A percentile compares a stretch with the other conserved stretches of the same genome.
Evolutionary conservation across 192 early-diverging fungal genomes (phyloP).

Genomic region (Podila horticola): DNA sequence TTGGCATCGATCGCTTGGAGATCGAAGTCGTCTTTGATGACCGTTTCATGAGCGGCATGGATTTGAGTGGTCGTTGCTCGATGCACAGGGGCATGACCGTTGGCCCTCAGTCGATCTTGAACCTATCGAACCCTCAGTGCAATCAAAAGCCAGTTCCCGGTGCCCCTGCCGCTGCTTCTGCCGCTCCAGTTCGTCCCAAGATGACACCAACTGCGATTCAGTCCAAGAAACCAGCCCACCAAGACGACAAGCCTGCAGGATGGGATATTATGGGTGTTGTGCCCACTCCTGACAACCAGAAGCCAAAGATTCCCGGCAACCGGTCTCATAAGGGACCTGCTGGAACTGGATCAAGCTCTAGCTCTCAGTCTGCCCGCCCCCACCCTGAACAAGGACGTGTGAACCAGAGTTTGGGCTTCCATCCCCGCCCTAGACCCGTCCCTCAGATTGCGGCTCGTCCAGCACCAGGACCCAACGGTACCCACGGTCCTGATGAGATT

Average conservation of each 20-base stretch:
- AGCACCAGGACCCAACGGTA: constrained; percentile 9
- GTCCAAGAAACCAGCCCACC: constrained; percentile 7
- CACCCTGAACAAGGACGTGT: constrained; percentile 7
- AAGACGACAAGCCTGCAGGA: constrained; percentile 33
- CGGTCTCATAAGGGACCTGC: not conserved
- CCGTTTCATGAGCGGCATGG: constrained; percentile 81
- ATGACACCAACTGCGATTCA: constrained; percentile 6
- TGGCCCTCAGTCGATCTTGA: constrained; percentile 71
- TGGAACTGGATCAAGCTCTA: not conserved
- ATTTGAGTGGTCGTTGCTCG: constrained; percentile 82
- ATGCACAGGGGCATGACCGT: constrained; percentile 79
- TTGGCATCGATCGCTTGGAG: constrained; percentile 77
- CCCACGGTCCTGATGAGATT: constrained; percentile 17
- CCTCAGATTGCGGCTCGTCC: constrained; percentile 28
- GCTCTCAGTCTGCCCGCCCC: not conserved
- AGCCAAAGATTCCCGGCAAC: constrained; percentile 27
- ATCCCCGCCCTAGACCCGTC: constrained; percentile 22
- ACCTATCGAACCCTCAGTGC: constrained; percentile 73
- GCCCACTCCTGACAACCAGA: constrained; percentile 24
- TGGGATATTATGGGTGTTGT: constrained; percentile 46
- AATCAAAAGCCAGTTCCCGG: constrained; percentile 20
- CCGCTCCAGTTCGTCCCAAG: constrained; percentile 17
- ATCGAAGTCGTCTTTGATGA: constrained; percentile 92
- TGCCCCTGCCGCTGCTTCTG: not conserved
- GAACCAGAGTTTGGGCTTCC: constrained; percentile 48